Evolutionary conservation across 768 basidiomycete species (phyloP).

Genomic region (Pleurotus sapidus): DNA sequence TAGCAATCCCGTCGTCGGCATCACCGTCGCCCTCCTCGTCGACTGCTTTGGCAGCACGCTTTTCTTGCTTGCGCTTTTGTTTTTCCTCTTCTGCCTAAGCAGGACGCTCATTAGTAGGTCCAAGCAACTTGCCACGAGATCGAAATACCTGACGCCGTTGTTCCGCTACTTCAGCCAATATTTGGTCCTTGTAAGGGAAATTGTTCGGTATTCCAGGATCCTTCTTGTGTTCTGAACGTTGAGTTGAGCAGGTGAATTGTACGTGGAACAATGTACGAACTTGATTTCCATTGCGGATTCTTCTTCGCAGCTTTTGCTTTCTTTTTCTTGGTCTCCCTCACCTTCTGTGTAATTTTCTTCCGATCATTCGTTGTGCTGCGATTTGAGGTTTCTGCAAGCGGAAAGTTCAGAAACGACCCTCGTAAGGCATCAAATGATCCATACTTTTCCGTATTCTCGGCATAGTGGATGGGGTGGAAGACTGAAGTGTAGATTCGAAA

Average conservation of each 20-base stretch:
- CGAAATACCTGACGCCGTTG: constrained; percentile 66
- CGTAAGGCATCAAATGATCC: constrained; percentile 10
- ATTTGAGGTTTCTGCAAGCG: constrained; percentile 74
- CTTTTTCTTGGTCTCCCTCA: constrained; percentile 76
- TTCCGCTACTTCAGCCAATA: constrained; percentile 86
- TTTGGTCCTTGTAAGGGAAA: constrained; percentile 93
- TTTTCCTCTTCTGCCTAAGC: constrained; percentile 76
- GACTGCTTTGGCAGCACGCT: constrained; percentile 39
- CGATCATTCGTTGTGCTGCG: constrained; percentile 72
- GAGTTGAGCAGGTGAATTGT: not conserved
- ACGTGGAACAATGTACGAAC: constrained; percentile 40
- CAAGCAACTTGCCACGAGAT: not conserved
- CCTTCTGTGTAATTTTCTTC: constrained; percentile 71
- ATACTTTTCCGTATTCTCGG: constrained; percentile 70
- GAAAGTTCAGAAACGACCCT: constrained; percentile 4
- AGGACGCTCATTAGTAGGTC: not conserved
- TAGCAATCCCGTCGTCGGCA: constrained; percentile 46
- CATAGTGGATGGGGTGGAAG: too few species aligned
- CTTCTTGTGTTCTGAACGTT: constrained; percentile 63
- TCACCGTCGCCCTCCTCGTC: constrained; percentile 25
- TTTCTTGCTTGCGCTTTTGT: constrained; percentile 61
- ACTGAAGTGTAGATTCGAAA: too few species aligned
- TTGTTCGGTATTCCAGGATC: constrained; percentile 93
- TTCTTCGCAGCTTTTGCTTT: constrained; percentile 71
- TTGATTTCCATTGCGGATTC: constrained; percentile 85